These are phyloP conservation scores for Clavulina sp. DNA, from an alignment of 768 basidiomycete species.

Conservation along the genomic window DNA sequence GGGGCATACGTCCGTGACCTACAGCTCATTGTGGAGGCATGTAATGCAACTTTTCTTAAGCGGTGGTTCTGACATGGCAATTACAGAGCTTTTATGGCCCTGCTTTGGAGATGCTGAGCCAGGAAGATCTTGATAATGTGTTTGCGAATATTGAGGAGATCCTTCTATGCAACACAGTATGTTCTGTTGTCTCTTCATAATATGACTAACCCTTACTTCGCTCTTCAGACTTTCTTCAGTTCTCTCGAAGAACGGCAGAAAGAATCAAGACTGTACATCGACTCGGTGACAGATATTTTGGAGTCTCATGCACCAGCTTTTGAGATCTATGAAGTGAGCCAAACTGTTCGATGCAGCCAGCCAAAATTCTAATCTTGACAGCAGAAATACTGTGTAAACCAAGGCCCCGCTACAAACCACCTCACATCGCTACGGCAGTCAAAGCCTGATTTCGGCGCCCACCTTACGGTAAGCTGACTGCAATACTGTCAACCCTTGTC, in stretches of 20 bases:
- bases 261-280: conserved; percentile 79
- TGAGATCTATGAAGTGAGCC: conserved; percentile 56
- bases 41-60: conserved; percentile 11
- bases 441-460: conserved; percentile 43
- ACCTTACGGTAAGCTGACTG: conserved; percentile 40
- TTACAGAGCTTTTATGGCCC: conserved; percentile 69
- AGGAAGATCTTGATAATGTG: conserved; percentile 61
- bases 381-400: conserved; percentile 87
- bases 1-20: conserved; percentile 77
- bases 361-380: background rate
- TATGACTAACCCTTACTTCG: background rate
- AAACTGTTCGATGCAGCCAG: no score
- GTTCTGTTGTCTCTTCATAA: conserved; percentile 13
- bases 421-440: conserved; percentile 54
- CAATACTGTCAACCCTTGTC: background rate
- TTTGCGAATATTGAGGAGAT: conserved; percentile 94
- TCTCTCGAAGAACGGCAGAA: conserved; percentile 83
- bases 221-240: conserved; percentile 55
- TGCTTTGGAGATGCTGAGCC: conserved; percentile 51
- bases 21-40: conserved; percentile 79
- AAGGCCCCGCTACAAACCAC: conserved; percentile 55
- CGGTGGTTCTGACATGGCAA: background rate
- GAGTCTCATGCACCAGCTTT: conserved; percentile 57
- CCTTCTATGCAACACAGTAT: conserved; percentile 68
- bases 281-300: conserved; percentile 74